phyloP scores from a whole-genome alignment of 352 stramenopile species.

The Saprolegnia parasitica region DNA sequence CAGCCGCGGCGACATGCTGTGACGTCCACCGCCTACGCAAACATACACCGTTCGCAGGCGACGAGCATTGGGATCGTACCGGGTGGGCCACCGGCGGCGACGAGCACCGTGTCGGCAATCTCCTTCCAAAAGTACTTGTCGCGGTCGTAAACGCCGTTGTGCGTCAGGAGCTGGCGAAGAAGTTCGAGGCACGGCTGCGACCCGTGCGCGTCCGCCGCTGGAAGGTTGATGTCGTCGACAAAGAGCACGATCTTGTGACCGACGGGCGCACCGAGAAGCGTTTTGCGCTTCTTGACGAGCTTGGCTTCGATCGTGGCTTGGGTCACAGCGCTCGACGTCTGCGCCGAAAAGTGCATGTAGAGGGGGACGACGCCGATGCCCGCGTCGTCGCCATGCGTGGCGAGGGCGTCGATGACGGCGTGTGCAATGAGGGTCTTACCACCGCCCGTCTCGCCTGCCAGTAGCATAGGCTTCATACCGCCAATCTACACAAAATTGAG shows the following conservation, averaged over 20 bases:
- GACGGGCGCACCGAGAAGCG: conserved; percentile 78
- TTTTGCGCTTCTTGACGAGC: conserved; percentile 90
- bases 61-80: conserved; percentile 29
- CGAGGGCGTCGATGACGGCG: conserved; percentile 50
- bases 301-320: conserved; percentile 88
- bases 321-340: conserved; percentile 72
- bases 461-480: conserved; percentile 64
- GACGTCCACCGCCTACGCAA: conserved; percentile 41
- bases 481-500: conserved; percentile 33
- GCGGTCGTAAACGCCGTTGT: conserved; percentile 70
- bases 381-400: neutral
- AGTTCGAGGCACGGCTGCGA: conserved; percentile 76
- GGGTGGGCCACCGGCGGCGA: conserved; percentile 52
- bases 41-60: neutral
- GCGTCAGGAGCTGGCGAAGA: conserved; percentile 65
- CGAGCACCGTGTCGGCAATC: conserved; percentile 56
- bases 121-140: conserved; percentile 84
- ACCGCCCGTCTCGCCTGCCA: conserved; percentile 85
- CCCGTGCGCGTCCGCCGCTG: conserved; percentile 60
- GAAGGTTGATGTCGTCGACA: conserved; percentile 92
- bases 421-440: conserved; percentile 86
- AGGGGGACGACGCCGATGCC: conserved; percentile 40
- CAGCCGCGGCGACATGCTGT: conserved; percentile 54
- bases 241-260: conserved; percentile 74
- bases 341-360: conserved; percentile 80